These are phyloP conservation scores for Talaromyces nanjingensis DNA, from an alignment of 495 filamentous ascomycete genomes.

Conservation along the genomic window DNA sequence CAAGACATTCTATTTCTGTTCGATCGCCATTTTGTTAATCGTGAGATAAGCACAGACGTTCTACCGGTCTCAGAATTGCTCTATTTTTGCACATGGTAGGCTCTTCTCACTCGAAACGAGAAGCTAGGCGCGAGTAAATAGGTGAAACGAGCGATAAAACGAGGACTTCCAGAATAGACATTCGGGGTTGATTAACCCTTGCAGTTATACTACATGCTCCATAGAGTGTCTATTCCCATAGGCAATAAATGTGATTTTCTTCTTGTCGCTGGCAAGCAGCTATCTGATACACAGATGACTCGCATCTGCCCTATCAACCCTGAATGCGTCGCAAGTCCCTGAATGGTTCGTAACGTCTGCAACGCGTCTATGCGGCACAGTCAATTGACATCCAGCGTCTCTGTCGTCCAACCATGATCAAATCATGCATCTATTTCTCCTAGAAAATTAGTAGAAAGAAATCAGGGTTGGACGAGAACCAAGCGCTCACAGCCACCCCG, in stretches of 20 bases:
- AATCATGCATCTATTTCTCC: background rate
- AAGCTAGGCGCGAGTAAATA: background rate
- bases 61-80: background rate
- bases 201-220: background rate
- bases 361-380: constrained; percentile 5
- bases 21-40: background rate
- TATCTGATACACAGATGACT: constrained; percentile 6
- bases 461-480: background rate
- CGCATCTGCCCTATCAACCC: constrained; percentile 1
- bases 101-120: background rate
- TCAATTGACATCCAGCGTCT: background rate
- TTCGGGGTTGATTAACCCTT: background rate
- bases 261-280: background rate
- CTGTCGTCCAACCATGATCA: constrained; percentile 2
- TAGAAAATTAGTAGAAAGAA: background rate
- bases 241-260: background rate
- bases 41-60: background rate
- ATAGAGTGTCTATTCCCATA: background rate
- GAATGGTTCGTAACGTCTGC: constrained; percentile 2
- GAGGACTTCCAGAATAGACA: background rate
- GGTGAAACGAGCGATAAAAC: background rate
- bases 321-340: background rate
- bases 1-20: background rate
- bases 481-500: background rate
- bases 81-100: background rate